Conservation (phyloP, 352 stramenopile species). For the Elongisporangium prolatum region DNA sequence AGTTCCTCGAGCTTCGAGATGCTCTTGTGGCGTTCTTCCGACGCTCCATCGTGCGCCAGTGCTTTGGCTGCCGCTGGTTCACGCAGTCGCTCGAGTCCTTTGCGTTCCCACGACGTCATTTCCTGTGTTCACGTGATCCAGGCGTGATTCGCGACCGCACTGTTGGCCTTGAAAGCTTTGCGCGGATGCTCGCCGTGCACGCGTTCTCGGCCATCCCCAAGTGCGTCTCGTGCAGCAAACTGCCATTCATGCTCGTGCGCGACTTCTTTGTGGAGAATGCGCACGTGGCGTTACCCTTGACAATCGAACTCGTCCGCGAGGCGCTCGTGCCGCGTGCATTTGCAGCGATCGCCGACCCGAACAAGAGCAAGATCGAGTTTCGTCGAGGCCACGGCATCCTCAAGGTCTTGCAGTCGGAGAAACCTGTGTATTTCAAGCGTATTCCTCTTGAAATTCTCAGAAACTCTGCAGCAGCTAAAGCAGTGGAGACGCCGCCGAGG, state of each 20-base stretch:
- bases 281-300: constrained; percentile 16
- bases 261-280: constrained; percentile 59
- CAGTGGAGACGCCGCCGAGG: neutral
- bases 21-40: constrained; percentile 49
- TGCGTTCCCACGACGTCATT: constrained; percentile 54
- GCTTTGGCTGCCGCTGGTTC: constrained; percentile 77
- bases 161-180: constrained; percentile 47
- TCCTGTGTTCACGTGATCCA: constrained; percentile 38
- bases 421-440: constrained; percentile 42
- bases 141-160: constrained; percentile 48
- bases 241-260: constrained; percentile 48
- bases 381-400: constrained; percentile 49
- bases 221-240: constrained; percentile 52
- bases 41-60: constrained; percentile 35
- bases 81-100: constrained; percentile 51
- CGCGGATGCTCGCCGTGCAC: constrained; percentile 48
- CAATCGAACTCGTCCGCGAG: constrained; percentile 21
- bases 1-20: constrained; percentile 57
- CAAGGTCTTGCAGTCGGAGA: constrained; percentile 65
- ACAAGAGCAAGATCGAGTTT: constrained; percentile 80
- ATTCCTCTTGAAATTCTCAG: neutral
- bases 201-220: constrained; percentile 77
- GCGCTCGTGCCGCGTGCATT: constrained; percentile 40
- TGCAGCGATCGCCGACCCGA: constrained; percentile 55
- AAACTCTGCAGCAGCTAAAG: neutral